Percentiles rank a stretch among this genome's conserved stretches.
Conservation (phyloP, 148 eudicot species). For the Rhododendron mucronatum region DNA sequence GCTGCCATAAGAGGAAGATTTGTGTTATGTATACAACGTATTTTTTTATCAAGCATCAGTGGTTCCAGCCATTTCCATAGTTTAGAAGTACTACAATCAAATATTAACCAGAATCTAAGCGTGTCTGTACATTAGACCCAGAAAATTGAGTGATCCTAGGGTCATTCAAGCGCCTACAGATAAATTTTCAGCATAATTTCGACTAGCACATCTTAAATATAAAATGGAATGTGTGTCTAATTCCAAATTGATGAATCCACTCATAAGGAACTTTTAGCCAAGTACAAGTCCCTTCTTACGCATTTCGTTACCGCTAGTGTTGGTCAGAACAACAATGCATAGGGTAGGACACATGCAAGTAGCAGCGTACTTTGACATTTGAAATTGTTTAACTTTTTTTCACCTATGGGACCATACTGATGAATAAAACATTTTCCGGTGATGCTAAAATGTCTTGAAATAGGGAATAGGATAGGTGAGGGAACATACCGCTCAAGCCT, state of each 20-base stretch:
- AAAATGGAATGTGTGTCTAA: not conserved
- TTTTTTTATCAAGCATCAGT: not conserved
- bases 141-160: not conserved
- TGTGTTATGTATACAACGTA: not conserved
- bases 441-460: not conserved
- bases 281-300: not conserved
- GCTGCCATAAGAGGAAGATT: not conserved
- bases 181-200: not conserved
- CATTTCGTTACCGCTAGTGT: not conserved
- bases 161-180: not conserved
- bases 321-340: not conserved
- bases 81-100: not conserved
- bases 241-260: not conserved
- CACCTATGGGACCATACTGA: not conserved
- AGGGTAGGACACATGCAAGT: not conserved
- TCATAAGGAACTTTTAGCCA: not conserved
- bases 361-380: not conserved
- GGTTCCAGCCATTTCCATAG: not conserved
- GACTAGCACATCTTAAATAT: not conserved
- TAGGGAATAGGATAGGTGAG: not conserved
- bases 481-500: conserved; percentile 14
- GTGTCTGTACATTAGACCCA: not conserved
- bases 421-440: not conserved
- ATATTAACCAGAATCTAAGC: not conserved
- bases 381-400: not conserved